Percentiles rank a stretch among this genome's conserved stretches.
Evolutionary conservation across 352 stramenopile genomes (phyloP).

Genomic region (Phytopythium oedochilum): DNA sequence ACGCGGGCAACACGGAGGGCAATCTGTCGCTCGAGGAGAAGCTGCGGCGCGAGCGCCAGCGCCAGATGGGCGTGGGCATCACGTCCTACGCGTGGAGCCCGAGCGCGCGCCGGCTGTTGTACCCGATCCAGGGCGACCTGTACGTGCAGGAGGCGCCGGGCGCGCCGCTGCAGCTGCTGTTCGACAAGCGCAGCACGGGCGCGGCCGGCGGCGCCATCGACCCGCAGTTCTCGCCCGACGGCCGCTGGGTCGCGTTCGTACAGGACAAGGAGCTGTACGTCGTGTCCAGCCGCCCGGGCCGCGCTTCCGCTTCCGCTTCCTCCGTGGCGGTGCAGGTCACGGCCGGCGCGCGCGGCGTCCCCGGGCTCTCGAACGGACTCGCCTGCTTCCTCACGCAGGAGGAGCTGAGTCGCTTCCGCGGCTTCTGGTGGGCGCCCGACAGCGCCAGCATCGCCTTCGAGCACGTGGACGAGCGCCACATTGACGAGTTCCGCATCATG

Average conservation of each 20-base stretch:
- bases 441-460: slow-evolving; percentile 85
- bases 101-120: slow-evolving; percentile 71
- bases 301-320: too few relatives aligned
- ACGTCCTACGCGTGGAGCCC: slow-evolving; percentile 88
- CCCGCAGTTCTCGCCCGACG: slow-evolving; percentile 91
- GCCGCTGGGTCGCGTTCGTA: slow-evolving; percentile 92
- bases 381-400: slow-evolving; percentile 98
- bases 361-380: slow-evolving; percentile 88
- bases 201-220: slow-evolving; percentile 86
- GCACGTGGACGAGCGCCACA: slow-evolving; percentile 91
- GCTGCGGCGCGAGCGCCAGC: slow-evolving; percentile 86
- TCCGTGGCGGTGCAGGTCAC: slow-evolving; percentile 78
- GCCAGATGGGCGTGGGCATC: slow-evolving; percentile 90
- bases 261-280: slow-evolving; percentile 94
- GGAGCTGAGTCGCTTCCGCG: slow-evolving; percentile 95
- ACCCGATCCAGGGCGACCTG: slow-evolving; percentile 90
- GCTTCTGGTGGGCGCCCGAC: slow-evolving; percentile 96
- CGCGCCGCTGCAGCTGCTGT: slow-evolving; percentile 73
- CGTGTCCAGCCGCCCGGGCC: slow-evolving; percentile 50
- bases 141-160: slow-evolving; percentile 90
- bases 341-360: slow-evolving; percentile 54
- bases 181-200: slow-evolving; percentile 80
- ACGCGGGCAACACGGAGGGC: slow-evolving; percentile 73
- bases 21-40: slow-evolving; percentile 90
- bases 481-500: slow-evolving; percentile 94